Conservation (phyloP, 2,329 filamentous ascomycete genomes). For the Emergomyces orientalis region DNA sequence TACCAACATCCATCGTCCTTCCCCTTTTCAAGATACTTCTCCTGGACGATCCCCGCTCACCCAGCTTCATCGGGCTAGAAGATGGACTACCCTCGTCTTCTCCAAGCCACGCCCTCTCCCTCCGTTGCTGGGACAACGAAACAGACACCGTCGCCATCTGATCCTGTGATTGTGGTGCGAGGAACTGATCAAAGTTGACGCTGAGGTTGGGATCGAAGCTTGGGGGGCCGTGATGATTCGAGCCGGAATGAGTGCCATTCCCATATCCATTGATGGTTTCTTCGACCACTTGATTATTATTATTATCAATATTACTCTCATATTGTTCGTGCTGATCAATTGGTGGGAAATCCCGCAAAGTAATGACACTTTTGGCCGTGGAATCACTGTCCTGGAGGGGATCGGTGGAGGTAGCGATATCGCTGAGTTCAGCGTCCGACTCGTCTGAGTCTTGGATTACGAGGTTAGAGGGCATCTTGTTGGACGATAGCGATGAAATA, state of each 20-base stretch:
- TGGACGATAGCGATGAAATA: not conserved
- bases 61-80: constrained; percentile 7
- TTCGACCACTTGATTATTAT: not conserved
- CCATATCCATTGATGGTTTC: not conserved
- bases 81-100: constrained; percentile 24
- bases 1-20: constrained; percentile 14
- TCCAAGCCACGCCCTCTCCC: constrained; percentile 30
- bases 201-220: constrained; percentile 18
- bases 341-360: not conserved
- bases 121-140: constrained; percentile 27
- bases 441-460: constrained; percentile 39
- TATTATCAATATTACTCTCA: not conserved
- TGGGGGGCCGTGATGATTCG: not conserved
- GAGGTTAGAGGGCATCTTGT: constrained; percentile 28
- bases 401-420: constrained; percentile 17
- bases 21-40: constrained; percentile 15
- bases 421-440: constrained; percentile 31
- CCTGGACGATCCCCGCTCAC: not conserved
- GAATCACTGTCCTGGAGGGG: constrained; percentile 13
- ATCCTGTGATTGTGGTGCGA: constrained; percentile 21
- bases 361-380: constrained; percentile 2
- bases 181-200: constrained; percentile 32
- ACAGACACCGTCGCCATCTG: constrained; percentile 15
- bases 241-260: not conserved
- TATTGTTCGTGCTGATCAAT: not conserved